phyloP scores from a whole-genome alignment of 108 stramenopile species.

The Fragilariopsis cylindrus region DNA sequence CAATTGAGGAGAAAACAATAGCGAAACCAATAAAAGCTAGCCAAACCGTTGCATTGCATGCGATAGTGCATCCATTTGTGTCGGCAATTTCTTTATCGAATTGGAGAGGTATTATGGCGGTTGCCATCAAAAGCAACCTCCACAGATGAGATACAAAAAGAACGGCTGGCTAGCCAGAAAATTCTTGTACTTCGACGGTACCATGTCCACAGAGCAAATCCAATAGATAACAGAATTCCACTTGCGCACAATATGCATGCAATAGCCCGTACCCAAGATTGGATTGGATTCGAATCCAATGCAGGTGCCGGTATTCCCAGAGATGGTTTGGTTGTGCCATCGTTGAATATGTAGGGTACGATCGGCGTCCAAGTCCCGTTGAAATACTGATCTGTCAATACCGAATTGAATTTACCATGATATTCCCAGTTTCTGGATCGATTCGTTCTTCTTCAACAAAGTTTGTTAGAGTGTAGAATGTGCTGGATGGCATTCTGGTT shows the following conservation, averaged over 20 bases:
- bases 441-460: constrained; percentile 18
- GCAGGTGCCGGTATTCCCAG: constrained; percentile 30
- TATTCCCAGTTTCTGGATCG: background rate
- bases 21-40: constrained; percentile 46
- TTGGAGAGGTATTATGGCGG: constrained; percentile 33
- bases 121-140: constrained; percentile 50
- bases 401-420: constrained; percentile 25
- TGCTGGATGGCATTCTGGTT: constrained; percentile 34
- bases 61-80: constrained; percentile 3
- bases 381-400: constrained; percentile 33
- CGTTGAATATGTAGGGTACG: constrained; percentile 36
- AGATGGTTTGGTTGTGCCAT: constrained; percentile 40
- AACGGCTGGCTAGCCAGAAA: constrained; percentile 43
- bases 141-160: constrained; percentile 46
- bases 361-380: constrained; percentile 37
- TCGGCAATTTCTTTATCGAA: constrained; percentile 27
- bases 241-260: constrained; percentile 5
- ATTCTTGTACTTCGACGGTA: constrained; percentile 23
- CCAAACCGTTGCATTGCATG: constrained; percentile 37
- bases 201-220: constrained; percentile 39
- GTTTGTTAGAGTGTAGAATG: constrained; percentile 44
- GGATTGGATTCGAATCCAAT: constrained; percentile 17
- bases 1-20: constrained; percentile 41
- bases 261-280: background rate
- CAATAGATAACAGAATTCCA: constrained; percentile 17